Conservation (phyloP, 2,329 filamentous ascomycete species). For the Alternaria sp. region DNA sequence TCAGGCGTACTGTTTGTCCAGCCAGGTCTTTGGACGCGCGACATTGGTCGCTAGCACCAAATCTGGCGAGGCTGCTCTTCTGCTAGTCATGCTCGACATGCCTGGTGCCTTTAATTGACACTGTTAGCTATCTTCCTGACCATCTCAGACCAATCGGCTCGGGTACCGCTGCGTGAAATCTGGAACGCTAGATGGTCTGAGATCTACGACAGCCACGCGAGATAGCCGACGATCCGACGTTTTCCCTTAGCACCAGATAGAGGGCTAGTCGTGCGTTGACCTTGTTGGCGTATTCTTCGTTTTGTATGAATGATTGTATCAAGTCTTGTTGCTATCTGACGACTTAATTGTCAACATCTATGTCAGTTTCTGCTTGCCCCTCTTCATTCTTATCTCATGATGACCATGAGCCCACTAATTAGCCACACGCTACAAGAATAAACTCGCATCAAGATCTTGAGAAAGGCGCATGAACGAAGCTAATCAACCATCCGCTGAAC, state of each 20-base stretch:
- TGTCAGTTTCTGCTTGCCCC: background rate
- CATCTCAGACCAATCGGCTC: background rate
- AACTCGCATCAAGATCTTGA: background rate
- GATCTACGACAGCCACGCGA: background rate
- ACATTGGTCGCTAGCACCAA: background rate
- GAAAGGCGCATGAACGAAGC: constrained; percentile 15
- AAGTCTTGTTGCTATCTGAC: background rate
- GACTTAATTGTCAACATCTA: background rate
- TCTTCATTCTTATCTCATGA: background rate
- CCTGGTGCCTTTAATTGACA: background rate
- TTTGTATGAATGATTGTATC: background rate
- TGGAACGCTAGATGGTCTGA: background rate
- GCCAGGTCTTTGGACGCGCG: background rate
- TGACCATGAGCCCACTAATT: background rate
- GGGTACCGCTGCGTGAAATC: background rate
- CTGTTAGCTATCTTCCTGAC: background rate
- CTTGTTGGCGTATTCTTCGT: background rate
- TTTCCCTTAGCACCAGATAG: background rate
- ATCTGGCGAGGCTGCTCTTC: background rate
- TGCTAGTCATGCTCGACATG: constrained; percentile 1
- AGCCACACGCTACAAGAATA: background rate
- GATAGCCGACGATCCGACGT: background rate
- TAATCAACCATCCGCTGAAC: constrained; percentile 7
- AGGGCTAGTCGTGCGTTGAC: background rate
- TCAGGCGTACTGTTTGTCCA: background rate